Evolutionary conservation across 352 stramenopile genomes (phyloP), one percentile per base, ranked within the genome.

Genomic region (Pythium aristosporum): DNA sequence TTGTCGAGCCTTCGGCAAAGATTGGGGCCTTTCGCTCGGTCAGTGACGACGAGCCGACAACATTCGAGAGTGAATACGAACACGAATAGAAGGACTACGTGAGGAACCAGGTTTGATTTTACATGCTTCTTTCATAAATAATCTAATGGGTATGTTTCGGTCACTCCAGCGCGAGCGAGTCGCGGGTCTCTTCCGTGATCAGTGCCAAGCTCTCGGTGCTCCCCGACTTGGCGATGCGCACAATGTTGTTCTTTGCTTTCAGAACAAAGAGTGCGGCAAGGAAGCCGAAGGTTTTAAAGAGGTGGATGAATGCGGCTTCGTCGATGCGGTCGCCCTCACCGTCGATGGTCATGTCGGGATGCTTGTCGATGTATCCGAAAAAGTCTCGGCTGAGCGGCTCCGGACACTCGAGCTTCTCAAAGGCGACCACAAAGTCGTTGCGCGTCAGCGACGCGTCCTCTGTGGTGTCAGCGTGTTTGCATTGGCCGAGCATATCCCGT

Each of bases 281-380:
- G 67, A 91, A 91, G 21, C 77, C 78, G 56, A 88, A 87, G 36
- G 83, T 76, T 11, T 71, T 66, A 28, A 88, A 75, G 4, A 89
- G 59, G 1, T 56, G 65, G 16, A 68, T 69, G 53, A 91, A 87
- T 39, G 73, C 57, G 36, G 37, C 53, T 63, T 82, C 64, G 41
- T 81, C 73, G 39, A 87, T 72, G 18, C 50, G 34, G 34, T 21
- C 39, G 3, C 39, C 39, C 7, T 18, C 36, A 18, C 74, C 50
- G 2, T 42, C 48, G 10, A 41, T n/a, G 21, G 25, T 32, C 37
- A 72, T 54, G 16, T 79, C 65, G 23, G 77, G 61, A 42, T 89
- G 68, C 11, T 78, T 67, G 42, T 73, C 64, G 41, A 86, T 30
- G 37, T 77, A 77, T 37, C 79, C 75, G 75, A 91, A 89, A 61